Percentiles rank a stretch among this genome's conserved stretches.
These are phyloP conservation scores for Rhynchospora pubera DNA, from an alignment of 176 grass and related monocot genomes.

Conservation along the genomic window DNA sequence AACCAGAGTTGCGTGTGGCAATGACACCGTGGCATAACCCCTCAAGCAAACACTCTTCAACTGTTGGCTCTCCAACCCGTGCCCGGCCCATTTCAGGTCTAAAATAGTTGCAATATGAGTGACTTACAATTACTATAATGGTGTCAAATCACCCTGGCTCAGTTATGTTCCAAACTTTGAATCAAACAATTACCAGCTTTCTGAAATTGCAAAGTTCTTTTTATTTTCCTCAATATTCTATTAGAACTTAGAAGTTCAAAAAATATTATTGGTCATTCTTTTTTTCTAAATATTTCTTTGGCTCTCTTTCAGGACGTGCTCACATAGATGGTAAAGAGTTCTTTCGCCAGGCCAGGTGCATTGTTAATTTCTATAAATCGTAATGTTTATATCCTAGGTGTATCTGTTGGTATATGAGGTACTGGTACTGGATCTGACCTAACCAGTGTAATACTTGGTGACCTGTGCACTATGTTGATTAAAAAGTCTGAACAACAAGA, in stretches of 20 bases:
- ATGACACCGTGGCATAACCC: slow-evolving; percentile 84
- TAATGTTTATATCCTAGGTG: background rate
- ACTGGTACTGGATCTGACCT: background rate
- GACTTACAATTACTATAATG: background rate
- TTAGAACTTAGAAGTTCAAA: background rate
- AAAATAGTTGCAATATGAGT: background rate
- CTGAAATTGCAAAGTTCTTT: background rate
- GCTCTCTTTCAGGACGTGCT: slow-evolving; percentile 57
- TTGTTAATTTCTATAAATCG: slow-evolving; percentile 6
- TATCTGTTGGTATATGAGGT: background rate
- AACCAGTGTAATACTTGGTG: too few relatives aligned
- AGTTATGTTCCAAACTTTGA: background rate
- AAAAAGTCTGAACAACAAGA: background rate
- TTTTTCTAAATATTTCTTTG: background rate
- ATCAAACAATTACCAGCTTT: background rate
- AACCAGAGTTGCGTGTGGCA: slow-evolving; percentile 43
- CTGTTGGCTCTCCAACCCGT: slow-evolving; percentile 63
- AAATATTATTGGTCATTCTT: background rate
- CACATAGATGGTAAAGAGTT: slow-evolving; percentile 95
- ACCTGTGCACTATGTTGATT: background rate
- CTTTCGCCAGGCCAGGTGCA: slow-evolving; percentile 82
- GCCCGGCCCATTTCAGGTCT: slow-evolving; percentile 63
- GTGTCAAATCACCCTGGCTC: background rate
- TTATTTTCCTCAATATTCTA: background rate
- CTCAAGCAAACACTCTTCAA: slow-evolving; percentile 83